These are phyloP conservation scores for Yamadazyma sp. DNA, from an alignment of 805 yeast species.

Conservation along the genomic window DNA sequence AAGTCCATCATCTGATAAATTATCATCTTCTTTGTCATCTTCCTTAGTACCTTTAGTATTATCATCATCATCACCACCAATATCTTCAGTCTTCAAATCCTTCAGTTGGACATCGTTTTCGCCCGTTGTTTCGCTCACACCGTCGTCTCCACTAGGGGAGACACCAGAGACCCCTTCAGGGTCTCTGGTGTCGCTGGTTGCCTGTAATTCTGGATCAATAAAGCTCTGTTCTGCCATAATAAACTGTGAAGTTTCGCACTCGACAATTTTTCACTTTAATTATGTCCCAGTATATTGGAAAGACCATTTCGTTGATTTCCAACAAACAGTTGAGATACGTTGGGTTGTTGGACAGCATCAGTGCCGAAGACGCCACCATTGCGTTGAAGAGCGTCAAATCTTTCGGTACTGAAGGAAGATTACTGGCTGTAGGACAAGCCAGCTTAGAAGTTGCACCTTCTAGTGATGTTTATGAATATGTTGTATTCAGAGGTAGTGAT, in stretches of 20 bases:
- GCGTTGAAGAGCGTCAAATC: conserved; percentile 76
- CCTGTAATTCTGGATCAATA: no score
- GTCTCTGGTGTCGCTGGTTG: no score
- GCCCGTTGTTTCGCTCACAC: background rate
- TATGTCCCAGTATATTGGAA: conserved; percentile 94
- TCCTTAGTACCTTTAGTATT: background rate
- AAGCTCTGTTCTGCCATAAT: background rate
- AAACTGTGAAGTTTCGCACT: background rate
- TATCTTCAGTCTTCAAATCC: background rate
- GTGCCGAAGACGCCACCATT: conserved; percentile 88
- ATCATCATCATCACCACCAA: background rate
- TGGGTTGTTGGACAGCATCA: conserved; percentile 82
- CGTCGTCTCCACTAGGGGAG: background rate
- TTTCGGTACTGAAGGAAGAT: conserved; percentile 90
- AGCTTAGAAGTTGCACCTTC: conserved; percentile 70
- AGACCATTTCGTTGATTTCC: conserved; percentile 77
- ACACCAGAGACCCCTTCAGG: background rate
- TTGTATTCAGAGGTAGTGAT: conserved; percentile 87
- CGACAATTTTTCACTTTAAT: background rate
- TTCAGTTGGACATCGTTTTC: background rate
- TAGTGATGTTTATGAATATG: conserved; percentile 63
- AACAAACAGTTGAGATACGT: conserved; percentile 82
- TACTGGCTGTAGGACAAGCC: conserved; percentile 54
- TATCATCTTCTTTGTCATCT: conserved; percentile 1
- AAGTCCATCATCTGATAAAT: conserved; percentile 1